These are phyloP conservation scores for Gossypium raimondii DNA, from an alignment of 345 rosid species.

Conservation along the genomic window DNA sequence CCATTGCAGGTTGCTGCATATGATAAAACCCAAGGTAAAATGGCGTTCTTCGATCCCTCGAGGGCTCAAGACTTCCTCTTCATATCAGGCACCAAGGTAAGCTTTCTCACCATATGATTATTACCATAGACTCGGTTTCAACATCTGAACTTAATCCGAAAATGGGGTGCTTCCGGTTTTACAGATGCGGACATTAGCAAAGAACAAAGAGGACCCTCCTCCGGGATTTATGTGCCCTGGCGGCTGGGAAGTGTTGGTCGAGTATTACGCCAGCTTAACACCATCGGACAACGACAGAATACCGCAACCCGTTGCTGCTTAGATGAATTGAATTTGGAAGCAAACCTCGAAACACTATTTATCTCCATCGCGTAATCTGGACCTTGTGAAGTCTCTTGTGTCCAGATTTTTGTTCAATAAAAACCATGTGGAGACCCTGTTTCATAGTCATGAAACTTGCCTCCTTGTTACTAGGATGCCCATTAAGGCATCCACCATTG, in stretches of 20 bases:
- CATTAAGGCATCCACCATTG: constrained; percentile 8
- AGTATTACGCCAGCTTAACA: constrained; percentile 45
- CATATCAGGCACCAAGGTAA: constrained; percentile 96
- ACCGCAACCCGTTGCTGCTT: constrained; percentile 59
- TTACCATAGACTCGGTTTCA: not conserved
- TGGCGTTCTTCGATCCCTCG: constrained; percentile 96
- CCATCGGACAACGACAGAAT: constrained; percentile 47
- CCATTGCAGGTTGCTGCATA: constrained; percentile 80
- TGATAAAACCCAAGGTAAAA: constrained; percentile 90
- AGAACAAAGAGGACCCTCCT: constrained; percentile 89
- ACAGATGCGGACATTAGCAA: constrained; percentile 91
- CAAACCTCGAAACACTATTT: not conserved
- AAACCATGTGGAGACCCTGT: constrained; percentile 22
- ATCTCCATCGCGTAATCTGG: constrained; percentile 17
- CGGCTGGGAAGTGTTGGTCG: constrained; percentile 57
- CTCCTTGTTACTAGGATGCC: constrained; percentile 28
- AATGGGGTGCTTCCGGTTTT: constrained; percentile 13
- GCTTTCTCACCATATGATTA: not conserved
- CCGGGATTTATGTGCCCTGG: constrained; percentile 98
- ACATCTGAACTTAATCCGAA: not conserved
- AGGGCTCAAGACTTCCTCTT: constrained; percentile 87
- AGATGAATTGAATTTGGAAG: constrained; percentile 26
- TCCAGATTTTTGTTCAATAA: constrained; percentile 24
- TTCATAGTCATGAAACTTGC: constrained; percentile 21
- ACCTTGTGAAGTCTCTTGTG: constrained; percentile 19